Evolutionary conservation across 306 rosid genomes (phyloP).

Genomic region (Echinosophora koreensis): DNA sequence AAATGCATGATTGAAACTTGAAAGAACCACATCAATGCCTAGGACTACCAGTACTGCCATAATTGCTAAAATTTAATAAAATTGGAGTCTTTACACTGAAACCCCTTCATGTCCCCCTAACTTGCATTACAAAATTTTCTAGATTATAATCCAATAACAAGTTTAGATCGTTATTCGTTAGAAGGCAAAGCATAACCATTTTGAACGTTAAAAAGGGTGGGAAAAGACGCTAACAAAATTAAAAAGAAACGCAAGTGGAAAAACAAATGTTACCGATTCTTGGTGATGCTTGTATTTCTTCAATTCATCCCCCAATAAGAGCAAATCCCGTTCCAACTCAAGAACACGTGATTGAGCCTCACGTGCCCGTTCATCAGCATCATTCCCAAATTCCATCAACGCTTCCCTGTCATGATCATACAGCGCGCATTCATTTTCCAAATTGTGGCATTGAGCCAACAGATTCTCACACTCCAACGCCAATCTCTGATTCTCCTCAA

Average conservation of each 20-base stretch:
- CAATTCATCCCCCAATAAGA: conserved; percentile 62
- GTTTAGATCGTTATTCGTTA: too few species aligned
- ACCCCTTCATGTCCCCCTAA: not conserved
- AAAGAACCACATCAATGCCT: not conserved
- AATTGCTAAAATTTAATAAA: not conserved
- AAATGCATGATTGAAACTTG: not conserved
- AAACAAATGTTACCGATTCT: conserved; percentile 53
- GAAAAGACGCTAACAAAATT: not conserved
- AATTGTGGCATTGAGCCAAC: conserved; percentile 61
- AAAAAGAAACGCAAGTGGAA: not conserved
- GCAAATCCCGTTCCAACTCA: conserved; percentile 73
- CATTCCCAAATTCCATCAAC: conserved; percentile 95
- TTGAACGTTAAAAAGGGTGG: not conserved
- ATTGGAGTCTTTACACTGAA: not conserved
- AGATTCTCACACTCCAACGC: conserved; percentile 69
- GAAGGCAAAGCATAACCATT: too few species aligned
- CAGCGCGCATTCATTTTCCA: conserved; percentile 79
- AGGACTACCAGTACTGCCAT: not conserved
- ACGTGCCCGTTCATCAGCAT: conserved; percentile 89
- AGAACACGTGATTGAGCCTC: conserved; percentile 71
- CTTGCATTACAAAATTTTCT: conserved; percentile 3
- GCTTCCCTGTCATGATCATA: conserved; percentile 86
- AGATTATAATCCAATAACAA: not conserved
- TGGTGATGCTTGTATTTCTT: conserved; percentile 27
- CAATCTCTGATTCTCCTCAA: conserved; percentile 81